Conservation (phyloP, 2,329 filamentous ascomycete species). For the Aureobasidium pullulans region DNA sequence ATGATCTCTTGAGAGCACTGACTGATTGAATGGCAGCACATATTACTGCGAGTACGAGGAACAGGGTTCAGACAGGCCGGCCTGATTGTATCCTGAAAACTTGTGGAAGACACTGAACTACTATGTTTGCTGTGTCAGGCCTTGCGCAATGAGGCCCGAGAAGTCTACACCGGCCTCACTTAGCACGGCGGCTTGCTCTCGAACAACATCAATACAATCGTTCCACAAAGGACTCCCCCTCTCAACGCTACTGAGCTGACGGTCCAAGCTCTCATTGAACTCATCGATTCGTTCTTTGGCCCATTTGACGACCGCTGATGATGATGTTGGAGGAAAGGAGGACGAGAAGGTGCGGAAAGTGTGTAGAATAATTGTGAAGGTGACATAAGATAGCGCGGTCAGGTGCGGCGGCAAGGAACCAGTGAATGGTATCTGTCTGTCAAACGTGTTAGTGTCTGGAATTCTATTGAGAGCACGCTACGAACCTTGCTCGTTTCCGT, state of each 20-base stretch:
- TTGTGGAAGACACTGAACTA: not conserved
- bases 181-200: constrained; percentile 71
- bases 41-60: not conserved
- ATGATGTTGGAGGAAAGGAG: constrained; percentile 70
- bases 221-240: constrained; percentile 68
- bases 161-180: constrained; percentile 87
- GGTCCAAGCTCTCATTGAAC: constrained; percentile 74
- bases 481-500: constrained; percentile 70
- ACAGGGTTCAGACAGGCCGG: not conserved
- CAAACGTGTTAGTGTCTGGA: not conserved
- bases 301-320: constrained; percentile 95
- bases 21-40: not conserved
- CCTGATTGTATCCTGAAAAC: not conserved
- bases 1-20: not conserved
- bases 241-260: constrained; percentile 83
- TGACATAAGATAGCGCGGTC: constrained; percentile 90
- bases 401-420: constrained; percentile 90
- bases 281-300: constrained; percentile 90
- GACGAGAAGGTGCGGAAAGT: constrained; percentile 52
- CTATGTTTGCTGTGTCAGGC: constrained; percentile 19
- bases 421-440: constrained; percentile 87
- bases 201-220: constrained; percentile 74
- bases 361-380: constrained; percentile 90
- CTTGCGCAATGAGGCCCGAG: constrained; percentile 66
- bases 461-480: constrained; percentile 18